phyloP scores from a whole-genome alignment of 495 filamentous ascomycete species.

The Neurospora terricola region DNA sequence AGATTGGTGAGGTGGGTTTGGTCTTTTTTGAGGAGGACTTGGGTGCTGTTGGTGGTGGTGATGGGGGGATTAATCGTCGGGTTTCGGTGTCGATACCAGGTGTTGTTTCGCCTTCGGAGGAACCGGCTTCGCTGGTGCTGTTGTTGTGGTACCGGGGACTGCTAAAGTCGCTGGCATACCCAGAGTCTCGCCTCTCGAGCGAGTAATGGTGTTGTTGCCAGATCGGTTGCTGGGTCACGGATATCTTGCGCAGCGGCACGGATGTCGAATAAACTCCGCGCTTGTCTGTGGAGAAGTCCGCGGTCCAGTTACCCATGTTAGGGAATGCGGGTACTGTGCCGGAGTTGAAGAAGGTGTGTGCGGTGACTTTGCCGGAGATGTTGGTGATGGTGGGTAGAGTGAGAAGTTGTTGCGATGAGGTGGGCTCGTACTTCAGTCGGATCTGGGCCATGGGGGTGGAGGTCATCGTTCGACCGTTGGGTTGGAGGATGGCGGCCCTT shows the following conservation, averaged over 20 bases:
- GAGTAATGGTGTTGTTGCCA: constrained; percentile 50
- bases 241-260: constrained; percentile 52
- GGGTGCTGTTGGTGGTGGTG: constrained; percentile 3
- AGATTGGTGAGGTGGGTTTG: constrained; percentile 22
- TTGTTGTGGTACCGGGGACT: constrained; percentile 8
- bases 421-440: constrained; percentile 63
- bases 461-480: constrained; percentile 29
- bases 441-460: constrained; percentile 55
- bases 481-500: constrained; percentile 48
- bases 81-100: background rate
- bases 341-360: constrained; percentile 61
- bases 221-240: constrained; percentile 44
- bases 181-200: constrained; percentile 49
- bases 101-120: constrained; percentile 8
- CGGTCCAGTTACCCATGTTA: constrained; percentile 42
- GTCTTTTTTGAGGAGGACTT: background rate
- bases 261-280: constrained; percentile 59
- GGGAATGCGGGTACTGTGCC: constrained; percentile 39
- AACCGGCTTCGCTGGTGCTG: constrained; percentile 4
- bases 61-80: background rate
- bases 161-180: constrained; percentile 27
- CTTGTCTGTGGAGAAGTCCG: constrained; percentile 36
- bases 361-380: constrained; percentile 61
- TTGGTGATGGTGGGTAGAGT: constrained; percentile 58
- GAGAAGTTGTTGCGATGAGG: constrained; percentile 28